phyloP scores from a whole-genome alignment of 2,329 filamentous ascomycete species.

The Emydomyces testavorans region DNA sequence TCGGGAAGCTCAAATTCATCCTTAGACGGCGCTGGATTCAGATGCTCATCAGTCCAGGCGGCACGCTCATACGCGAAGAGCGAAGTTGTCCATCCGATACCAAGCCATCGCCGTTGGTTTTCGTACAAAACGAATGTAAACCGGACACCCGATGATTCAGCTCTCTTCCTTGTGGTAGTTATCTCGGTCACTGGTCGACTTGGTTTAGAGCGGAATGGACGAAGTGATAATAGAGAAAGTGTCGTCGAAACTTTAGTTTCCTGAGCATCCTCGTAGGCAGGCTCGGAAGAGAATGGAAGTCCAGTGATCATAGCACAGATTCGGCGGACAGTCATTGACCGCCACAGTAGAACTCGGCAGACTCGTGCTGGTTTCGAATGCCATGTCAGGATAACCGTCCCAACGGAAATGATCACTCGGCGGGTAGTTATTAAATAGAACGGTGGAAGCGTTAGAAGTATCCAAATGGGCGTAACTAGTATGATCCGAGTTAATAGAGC shows the following conservation, averaged over 20 bases:
- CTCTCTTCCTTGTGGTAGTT: conserved; percentile 34
- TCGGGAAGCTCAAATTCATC: conserved; percentile 60
- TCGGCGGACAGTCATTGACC: conserved; percentile 62
- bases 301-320: conserved; percentile 66
- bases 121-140: conserved; percentile 97
- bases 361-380: conserved; percentile 80
- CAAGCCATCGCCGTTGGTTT: conserved; percentile 91
- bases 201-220: conserved; percentile 29
- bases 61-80: conserved; percentile 82
- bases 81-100: conserved; percentile 85
- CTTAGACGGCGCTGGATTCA: conserved; percentile 65
- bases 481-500: conserved; percentile 81
- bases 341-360: conserved; percentile 78
- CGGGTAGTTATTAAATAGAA: conserved; percentile 76
- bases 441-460: conserved; percentile 68
- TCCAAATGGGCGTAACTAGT: conserved; percentile 79
- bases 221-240: conserved; percentile 21
- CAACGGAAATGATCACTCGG: conserved; percentile 70
- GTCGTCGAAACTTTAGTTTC: conserved; percentile 18
- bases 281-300: conserved; percentile 34
- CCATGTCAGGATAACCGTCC: conserved; percentile 80
- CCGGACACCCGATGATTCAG: conserved; percentile 62
- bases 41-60: conserved; percentile 92
- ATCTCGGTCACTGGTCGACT: conserved; percentile 40
- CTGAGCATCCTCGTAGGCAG: conserved; percentile 5